Conservation (phyloP, 2,329 filamentous ascomycete species). For the Basipetospora chlamydospora region DNA sequence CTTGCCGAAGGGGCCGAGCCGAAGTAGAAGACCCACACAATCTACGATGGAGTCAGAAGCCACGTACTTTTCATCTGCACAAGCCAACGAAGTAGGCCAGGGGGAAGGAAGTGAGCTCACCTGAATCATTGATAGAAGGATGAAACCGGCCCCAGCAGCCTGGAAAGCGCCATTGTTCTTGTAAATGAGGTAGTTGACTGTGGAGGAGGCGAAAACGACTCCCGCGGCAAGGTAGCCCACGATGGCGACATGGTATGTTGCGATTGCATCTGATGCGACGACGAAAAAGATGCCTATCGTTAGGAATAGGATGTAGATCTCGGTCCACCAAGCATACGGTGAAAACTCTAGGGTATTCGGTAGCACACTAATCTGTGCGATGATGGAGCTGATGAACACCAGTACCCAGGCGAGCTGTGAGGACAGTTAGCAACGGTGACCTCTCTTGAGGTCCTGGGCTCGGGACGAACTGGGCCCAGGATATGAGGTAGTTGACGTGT, state of each 20-base stretch:
- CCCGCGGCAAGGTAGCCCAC: conserved; percentile 76
- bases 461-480: too few species aligned
- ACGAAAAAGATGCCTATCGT: conserved; percentile 70
- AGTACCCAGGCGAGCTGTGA: conserved; percentile 85
- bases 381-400: conserved; percentile 72
- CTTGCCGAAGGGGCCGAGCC: conserved; percentile 79
- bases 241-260: conserved; percentile 84
- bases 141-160: conserved; percentile 83
- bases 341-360: conserved; percentile 40
- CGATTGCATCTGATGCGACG: conserved; percentile 67
- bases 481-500: too few species aligned
- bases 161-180: conserved; percentile 57
- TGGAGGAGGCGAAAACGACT: conserved; percentile 71
- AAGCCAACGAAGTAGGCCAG: neutral
- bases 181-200: conserved; percentile 79
- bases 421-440: conserved; percentile 10
- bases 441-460: neutral
- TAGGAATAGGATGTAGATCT: conserved; percentile 72
- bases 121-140: conserved; percentile 81
- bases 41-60: conserved; percentile 32
- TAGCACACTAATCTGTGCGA: conserved; percentile 40
- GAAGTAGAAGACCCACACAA: conserved; percentile 98
- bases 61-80: neutral
- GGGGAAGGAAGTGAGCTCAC: conserved; percentile 35
- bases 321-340: conserved; percentile 84